These are phyloP conservation scores for Ophiognomonia clavigignenti-juglandacearum DNA, from an alignment of 2,329 filamentous ascomycete species.

Conservation along the genomic window DNA sequence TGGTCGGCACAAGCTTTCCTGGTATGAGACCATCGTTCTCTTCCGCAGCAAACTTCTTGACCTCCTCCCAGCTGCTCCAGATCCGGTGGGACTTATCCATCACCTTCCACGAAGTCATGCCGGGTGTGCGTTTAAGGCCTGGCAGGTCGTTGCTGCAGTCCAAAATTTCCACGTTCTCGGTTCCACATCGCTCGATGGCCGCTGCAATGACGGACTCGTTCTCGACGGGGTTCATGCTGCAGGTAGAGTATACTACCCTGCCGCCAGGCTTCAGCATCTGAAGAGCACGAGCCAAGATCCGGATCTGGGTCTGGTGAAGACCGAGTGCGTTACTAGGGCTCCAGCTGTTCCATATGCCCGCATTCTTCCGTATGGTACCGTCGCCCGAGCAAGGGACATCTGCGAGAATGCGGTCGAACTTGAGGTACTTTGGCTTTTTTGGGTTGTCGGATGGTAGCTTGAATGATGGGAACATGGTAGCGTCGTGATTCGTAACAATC, in stretches of 20 bases:
- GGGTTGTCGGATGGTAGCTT: constrained; percentile 60
- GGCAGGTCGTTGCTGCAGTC: constrained; percentile 78
- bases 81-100: constrained; percentile 81
- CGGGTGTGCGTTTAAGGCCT: constrained; percentile 68
- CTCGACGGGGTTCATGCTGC: constrained; percentile 97
- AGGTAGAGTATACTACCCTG: constrained; percentile 94
- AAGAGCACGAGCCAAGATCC: constrained; percentile 85
- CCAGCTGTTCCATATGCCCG: constrained; percentile 94
- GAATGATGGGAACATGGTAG: constrained; percentile 90
- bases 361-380: constrained; percentile 89
- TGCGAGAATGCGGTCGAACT: constrained; percentile 93
- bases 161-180: constrained; percentile 74
- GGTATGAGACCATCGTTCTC: constrained; percentile 56
- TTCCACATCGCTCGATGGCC: constrained; percentile 83
- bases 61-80: constrained; percentile 78
- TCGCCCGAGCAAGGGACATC: constrained; percentile 97
- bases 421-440: constrained; percentile 67
- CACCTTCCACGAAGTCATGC: constrained; percentile 79
- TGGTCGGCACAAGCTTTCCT: constrained; percentile 67
- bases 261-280: constrained; percentile 96
- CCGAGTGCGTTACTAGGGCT: constrained; percentile 81
- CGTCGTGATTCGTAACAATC: constrained; percentile 96
- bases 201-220: constrained; percentile 89
- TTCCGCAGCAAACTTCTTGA: constrained; percentile 58
- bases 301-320: constrained; percentile 78